Evolutionary conservation across 805 yeast species (phyloP), one percentile per base, ranked within the genome.

Genomic region (Cyberlindnera lachancei): DNA sequence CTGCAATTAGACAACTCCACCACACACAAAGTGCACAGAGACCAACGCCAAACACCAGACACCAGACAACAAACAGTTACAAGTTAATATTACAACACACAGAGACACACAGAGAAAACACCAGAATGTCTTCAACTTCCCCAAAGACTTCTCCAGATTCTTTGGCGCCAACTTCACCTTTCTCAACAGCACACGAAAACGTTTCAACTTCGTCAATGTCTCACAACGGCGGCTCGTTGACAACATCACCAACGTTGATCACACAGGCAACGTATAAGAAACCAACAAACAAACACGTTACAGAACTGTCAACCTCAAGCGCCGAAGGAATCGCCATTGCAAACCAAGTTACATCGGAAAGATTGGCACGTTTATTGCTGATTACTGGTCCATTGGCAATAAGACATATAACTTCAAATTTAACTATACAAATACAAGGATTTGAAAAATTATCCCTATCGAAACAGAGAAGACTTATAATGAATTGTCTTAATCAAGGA

Each of bases 251-350:
- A 9, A 43, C 42, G 33, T 45, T 46, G 25, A 44, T 46, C 33
- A 45, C 54, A 3, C 42, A 46, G 15, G 44, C 50, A 24, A 45
- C 50, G 4, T 46, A 50, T 30, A 46, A 40, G 42, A 50, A 48
- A 29, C 50, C 52, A 25, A 36, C 52, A 11, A 30, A 41, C 2
- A 50, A 50, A 22, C 55, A 50, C 33, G 48, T 46, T 25, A 50
- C 55, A 8, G 57, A 55, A 27, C 58, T 81, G 29, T 74, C 84
- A 5, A 85, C 95, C 0, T 79, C 88, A 24, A 80, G 92, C 6
- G 94, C 95, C 1, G 84, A 78, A 38, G 95, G 94, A 1, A 70
- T 85, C 30, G 88, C 86, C 7, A 92, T 92, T 7, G 95, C 95
- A 4, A 70, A 81, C 29, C 73, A 79, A 45, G 87, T 87, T 18